Base-by-base conservation (phyloP, 129 eudicot species). In the Lactuca saligna region DNA sequence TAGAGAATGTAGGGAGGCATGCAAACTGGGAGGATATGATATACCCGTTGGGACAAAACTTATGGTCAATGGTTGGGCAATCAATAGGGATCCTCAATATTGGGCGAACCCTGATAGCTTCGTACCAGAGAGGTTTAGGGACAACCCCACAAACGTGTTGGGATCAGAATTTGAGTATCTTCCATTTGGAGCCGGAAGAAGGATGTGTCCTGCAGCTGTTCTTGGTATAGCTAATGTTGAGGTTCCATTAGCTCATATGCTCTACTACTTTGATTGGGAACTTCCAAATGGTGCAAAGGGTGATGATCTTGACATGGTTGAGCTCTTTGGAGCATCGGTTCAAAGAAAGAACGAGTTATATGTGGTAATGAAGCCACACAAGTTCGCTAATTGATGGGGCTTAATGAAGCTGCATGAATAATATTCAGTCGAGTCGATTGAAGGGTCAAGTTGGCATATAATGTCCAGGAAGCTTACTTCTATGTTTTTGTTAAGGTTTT, bases 1-100 rank as follows among this genome's bases (percentile, higher is more conserved):
- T 5, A 66, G 68, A 58, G 63, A 77, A 69, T 41, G 71, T 54
- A 20, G 71, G 31, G 55, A 34, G 17, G 0, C 66, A 37, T 56
- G 74, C 17, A 57, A 72, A n/a, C 34, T 69, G 1, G 54, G 51
- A 4, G 82, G 86, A 7, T 82, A 82, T 29, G 44, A 17, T 1
- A 77, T 82, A 35, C 82, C 86, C 41, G 17, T 68, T 0, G 66
- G 66, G 41, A 65, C 79, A 11, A 41, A 68, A 11, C 48, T 75
- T 51, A 6, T 75, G 10, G 42, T 66, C 33, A 66, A 75, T 46
- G 50, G 67, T 6, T 75, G 74, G 61, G 73, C 73, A 6, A 75
- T 66, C 14, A 42, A 33, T 38, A 41, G 79, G 29, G 79, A 75
- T 66, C 59, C 79, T n/a, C 50, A 12, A 42, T 54, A 25, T 15